Evolutionary conservation across 148 eudicot species (phyloP).

Genomic region (Rhododendron griersonianum): DNA sequence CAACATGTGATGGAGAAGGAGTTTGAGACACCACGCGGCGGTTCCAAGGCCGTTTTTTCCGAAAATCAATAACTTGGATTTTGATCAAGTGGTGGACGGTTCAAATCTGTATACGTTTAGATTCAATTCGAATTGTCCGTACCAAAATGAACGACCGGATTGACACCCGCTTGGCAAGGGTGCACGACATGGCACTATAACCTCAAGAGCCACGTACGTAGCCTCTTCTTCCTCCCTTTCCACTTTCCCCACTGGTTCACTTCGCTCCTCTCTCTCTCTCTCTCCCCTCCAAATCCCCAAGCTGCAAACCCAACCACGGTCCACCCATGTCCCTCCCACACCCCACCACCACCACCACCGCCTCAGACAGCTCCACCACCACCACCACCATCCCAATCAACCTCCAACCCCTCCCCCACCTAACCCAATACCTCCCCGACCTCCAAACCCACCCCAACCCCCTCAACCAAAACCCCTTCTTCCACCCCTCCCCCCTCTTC

Average conservation of each 20-base stretch:
- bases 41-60: too few relatives aligned
- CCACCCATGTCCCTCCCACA: not conserved
- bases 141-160: too few relatives aligned
- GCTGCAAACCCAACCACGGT: too few relatives aligned
- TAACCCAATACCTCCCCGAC: conserved; percentile 28
- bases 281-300: not conserved
- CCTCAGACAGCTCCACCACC: not conserved
- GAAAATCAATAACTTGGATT: too few relatives aligned
- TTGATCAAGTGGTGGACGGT: too few relatives aligned
- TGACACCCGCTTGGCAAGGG: too few relatives aligned
- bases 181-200: too few relatives aligned
- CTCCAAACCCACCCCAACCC: conserved; percentile 42
- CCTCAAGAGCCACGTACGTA: not conserved
- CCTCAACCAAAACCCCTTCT: conserved; percentile 35
- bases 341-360: not conserved
- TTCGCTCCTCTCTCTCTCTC: not conserved
- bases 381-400: conserved; percentile 6
- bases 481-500: conserved; percentile 47
- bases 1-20: too few relatives aligned
- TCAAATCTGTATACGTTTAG: too few relatives aligned
- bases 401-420: conserved; percentile 24
- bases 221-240: not conserved
- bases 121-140: too few relatives aligned
- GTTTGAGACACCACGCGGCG: accelerated
- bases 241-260: not conserved